Evolutionary conservation across 768 basidiomycete species (phyloP), one percentile per base, ranked within the genome.

Genomic region (Cyclocybe cylindracea): DNA sequence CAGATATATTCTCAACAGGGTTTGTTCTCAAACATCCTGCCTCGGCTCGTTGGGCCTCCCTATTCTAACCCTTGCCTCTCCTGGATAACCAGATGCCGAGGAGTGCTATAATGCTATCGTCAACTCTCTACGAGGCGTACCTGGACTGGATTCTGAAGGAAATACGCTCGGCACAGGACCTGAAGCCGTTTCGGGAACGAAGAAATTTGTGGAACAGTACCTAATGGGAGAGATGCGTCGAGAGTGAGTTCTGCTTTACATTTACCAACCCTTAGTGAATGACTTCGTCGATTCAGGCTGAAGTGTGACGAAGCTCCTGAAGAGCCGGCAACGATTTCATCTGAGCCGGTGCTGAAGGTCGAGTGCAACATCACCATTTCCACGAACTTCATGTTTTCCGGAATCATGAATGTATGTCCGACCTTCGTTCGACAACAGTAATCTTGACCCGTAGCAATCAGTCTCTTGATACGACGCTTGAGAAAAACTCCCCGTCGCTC

Each of bases 341-440:
- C 65, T 6, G 95, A 98, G 61, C 82, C 78, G 24, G 85, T 94
- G 10, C 79, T 93, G 44, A 96, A 98, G 68, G 73, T 98, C 19
- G 89, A 92, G 57, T 98, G 96, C 65, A 96, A 96, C 67, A 99
- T 99, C 62, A 79, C 78, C n/a, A 72, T 74, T 42, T 76, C 77
- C 24, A 98, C 95, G 11, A 98, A 95, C 69, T 96, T 86, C 65
- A 87, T 99, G 86, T 75, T 86, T 42, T 77, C 80, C 18, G 95
- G 96, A 1, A 90, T 99, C 59, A 76, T 79, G 76, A 87, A 87
- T 57, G 94, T 91, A 56, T 56, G 65, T 66, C 19, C 36, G 5
- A 7, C 7, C 24, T n/a, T 33, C 39, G 34, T 35, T 7, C 10
- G 10, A 36, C 14, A 18, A 24, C 44, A 9, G 11, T 35, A 6